A percentile compares a stretch with the other conserved stretches of the same genome.
Evolutionary conservation across 441 rosid species (phyloP).

Genomic region (Daphne laureola): DNA sequence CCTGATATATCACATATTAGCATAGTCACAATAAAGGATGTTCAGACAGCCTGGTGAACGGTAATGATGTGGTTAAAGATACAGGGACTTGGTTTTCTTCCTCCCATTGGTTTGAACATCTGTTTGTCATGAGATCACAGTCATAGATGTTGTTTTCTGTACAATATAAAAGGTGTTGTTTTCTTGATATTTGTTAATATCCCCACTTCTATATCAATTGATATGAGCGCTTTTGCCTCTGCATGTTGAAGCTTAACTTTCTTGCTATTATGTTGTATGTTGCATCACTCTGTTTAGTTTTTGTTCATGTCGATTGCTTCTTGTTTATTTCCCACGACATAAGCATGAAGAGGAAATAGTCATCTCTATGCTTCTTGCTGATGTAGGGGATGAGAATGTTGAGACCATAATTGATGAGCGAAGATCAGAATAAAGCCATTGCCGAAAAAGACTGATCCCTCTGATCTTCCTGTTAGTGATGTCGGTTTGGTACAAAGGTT

Average conservation of each 20-base stretch:
- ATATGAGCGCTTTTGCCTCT: slow-evolving; percentile 5
- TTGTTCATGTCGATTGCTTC: slow-evolving; percentile 66
- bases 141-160: slow-evolving; percentile 86
- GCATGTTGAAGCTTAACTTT: slow-evolving; percentile 1
- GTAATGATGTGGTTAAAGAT: no score
- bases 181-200: slow-evolving; percentile 7
- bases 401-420: slow-evolving; percentile 97
- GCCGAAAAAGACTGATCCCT: slow-evolving; percentile 66
- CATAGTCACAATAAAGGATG: no score
- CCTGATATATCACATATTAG: no score
- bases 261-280: neutral
- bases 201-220: slow-evolving; percentile 4
- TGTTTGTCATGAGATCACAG: slow-evolving; percentile 35
- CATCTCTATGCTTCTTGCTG: slow-evolving; percentile 91
- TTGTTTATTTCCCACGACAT: slow-evolving; percentile 97
- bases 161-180: slow-evolving; percentile 70
- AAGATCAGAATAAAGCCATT: slow-evolving; percentile 91
- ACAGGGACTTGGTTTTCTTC: no score
- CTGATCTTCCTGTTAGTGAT: slow-evolving; percentile 70
- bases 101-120: no score
- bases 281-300: slow-evolving; percentile 15
- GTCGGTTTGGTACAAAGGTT: slow-evolving; percentile 90
- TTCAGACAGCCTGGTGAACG: no score
- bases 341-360: slow-evolving; percentile 95
- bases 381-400: slow-evolving; percentile 99